Base-by-base conservation (phyloP, 2,329 filamentous ascomycete species). In the Clarireedia sp. region DNA sequence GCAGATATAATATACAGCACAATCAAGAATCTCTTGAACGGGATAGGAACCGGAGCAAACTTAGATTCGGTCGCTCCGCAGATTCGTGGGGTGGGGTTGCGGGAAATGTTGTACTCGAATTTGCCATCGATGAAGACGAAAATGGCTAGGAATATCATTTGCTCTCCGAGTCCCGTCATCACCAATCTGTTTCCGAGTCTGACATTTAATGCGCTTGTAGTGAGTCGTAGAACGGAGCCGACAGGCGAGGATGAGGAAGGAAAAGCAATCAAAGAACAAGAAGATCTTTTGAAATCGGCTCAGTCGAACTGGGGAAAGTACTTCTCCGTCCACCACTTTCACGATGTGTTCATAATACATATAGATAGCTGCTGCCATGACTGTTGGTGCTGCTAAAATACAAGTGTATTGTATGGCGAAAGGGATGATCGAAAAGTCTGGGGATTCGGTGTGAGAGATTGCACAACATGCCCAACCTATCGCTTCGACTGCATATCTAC, bases 311-410 rank as follows among this genome's bases (percentile, higher is more conserved):
- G 40, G 40, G 4, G 50, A 52, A 5, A 24, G 40, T 24, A 17
- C 16, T 44, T 52, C 40, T 3, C 50, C 50, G 12, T 38, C 40
- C 1, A 52, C 40, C 2, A 24, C 50, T 24, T 24, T 44, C 24
- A 52, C 40, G 14, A 52, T 33, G 3, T 23, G 50, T 29, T 52
- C 50, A 29, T 52, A 52, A 38, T 52, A 45, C 50, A 52, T 52
- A 8, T 45, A 52, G 19, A 52, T 17, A 33, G 40, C 37, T 37
- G 50, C 50, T 24, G 40, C 37, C 40, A 52, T 52, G 19, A 52
- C 23, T 12, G 50, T 52, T 45, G 50, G 50, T 9, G 50, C 26
- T 14, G 44, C 40, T 6, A 52, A 19, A 7, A 52, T 52, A 9
- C 50, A 52, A 9, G 50, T 46, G 26, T 52, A 52, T 45, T 52